Conservation (phyloP, 2,329 filamentous ascomycete genomes). For the Aspergillus sp. region DNA sequence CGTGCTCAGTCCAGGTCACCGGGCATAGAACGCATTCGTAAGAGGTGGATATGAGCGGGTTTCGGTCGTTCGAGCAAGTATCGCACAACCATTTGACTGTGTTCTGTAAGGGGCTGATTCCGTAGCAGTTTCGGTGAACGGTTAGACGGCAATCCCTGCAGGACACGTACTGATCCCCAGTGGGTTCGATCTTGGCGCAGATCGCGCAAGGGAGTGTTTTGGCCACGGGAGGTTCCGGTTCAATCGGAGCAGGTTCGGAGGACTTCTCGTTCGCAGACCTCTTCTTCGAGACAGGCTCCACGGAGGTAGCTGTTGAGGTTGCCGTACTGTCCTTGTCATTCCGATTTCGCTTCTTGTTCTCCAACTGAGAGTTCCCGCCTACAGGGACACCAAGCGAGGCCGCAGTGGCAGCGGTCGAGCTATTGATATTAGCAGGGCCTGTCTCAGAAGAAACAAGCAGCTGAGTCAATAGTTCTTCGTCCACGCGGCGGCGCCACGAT, state of each 20-base stretch:
- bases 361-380: constrained; percentile 39
- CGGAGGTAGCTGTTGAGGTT: constrained; percentile 44
- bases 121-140: constrained; percentile 90
- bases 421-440: constrained; percentile 42
- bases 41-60: constrained; percentile 84
- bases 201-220: constrained; percentile 80
- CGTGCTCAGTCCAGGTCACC: constrained; percentile 74
- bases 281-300: constrained; percentile 59
- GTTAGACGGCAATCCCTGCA: constrained; percentile 88
- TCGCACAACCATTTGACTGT: constrained; percentile 89
- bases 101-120: constrained; percentile 68
- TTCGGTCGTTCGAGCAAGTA: constrained; percentile 92
- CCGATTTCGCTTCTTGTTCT: constrained; percentile 64
- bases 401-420: constrained; percentile 44
- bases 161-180: constrained; percentile 69
- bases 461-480: constrained; percentile 72
- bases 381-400: constrained; percentile 43
- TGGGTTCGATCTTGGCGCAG: constrained; percentile 71
- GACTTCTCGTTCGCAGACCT: constrained; percentile 59
- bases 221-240: constrained; percentile 77
- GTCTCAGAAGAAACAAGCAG: constrained; percentile 47
- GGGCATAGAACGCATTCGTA: constrained; percentile 95
- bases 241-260: constrained; percentile 58
- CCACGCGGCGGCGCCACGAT: constrained; percentile 82
- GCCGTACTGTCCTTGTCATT: constrained; percentile 52